Percentiles rank a stretch among this genome's conserved stretches.
Evolutionary conservation across 306 rosid genomes (phyloP).

Genomic region (Trifolium fragiferum): DNA sequence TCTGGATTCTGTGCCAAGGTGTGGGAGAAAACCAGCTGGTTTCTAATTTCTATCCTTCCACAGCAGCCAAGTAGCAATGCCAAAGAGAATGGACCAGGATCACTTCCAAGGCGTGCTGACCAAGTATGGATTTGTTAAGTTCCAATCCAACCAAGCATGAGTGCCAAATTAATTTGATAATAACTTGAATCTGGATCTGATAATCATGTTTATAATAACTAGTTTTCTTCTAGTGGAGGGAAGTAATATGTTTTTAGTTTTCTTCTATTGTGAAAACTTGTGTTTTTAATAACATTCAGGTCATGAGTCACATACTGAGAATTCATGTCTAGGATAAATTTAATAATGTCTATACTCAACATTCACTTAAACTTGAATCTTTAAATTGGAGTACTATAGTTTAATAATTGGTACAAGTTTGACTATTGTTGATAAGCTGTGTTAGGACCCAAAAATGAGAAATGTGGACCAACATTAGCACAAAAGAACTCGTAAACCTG

Average conservation of each 20-base stretch:
- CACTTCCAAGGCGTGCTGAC: too few species aligned
- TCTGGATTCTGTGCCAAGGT: too few species aligned
- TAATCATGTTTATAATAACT: not conserved
- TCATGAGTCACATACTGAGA: not conserved
- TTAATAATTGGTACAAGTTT: conserved; percentile 14
- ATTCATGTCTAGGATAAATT: not conserved
- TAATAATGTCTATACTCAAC: conserved; percentile 10
- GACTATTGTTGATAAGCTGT: not conserved
- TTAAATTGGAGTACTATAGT: conserved; percentile 15
- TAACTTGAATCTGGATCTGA: not conserved
- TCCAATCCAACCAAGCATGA: too few species aligned
- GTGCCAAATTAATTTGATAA: too few species aligned
- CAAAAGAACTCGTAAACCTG: too few species aligned
- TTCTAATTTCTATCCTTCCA: too few species aligned
- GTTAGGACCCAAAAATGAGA: too few species aligned
- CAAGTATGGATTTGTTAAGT: too few species aligned
- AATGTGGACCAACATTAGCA: too few species aligned
- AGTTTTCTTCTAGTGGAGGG: not conserved
- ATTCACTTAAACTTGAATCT: not conserved
- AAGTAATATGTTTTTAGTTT: conserved; percentile 1
- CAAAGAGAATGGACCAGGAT: too few species aligned
- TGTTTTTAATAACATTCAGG: not conserved
- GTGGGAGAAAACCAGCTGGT: too few species aligned
- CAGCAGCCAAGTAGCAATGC: too few species aligned
- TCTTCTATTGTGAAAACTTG: not conserved